Evolutionary conservation across 148 eudicot genomes (phyloP).

Genomic region (Rhododendron molle): DNA sequence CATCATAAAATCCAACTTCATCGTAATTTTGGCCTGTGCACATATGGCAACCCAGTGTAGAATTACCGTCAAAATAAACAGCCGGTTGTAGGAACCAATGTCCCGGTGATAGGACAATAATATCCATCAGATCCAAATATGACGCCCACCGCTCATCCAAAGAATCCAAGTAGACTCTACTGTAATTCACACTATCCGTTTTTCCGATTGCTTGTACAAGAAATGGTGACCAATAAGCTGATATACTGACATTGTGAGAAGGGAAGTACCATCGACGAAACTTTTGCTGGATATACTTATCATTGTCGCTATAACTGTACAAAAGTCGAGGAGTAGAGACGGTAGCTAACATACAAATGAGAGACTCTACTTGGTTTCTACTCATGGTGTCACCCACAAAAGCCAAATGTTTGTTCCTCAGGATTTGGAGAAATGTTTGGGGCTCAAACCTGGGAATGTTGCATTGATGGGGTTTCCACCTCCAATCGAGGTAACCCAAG

Average conservation of each 20-base stretch:
- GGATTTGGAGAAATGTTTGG: constrained; percentile 42
- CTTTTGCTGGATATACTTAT: constrained; percentile 21
- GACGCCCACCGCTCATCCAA: constrained; percentile 72
- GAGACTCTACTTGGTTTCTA: constrained; percentile 85
- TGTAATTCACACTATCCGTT: constrained; percentile 28
- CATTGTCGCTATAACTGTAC: constrained; percentile 59
- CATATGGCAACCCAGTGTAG: constrained; percentile 62
- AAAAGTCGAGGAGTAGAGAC: constrained; percentile 47
- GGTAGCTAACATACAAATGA: constrained; percentile 69
- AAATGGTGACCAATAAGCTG: constrained; percentile 89
- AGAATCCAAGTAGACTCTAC: constrained; percentile 54
- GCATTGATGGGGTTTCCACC: constrained; percentile 71
- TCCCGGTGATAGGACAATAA: constrained; percentile 73
- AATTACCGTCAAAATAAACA: constrained; percentile 47
- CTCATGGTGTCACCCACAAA: constrained; percentile 97
- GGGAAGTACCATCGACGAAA: constrained; percentile 70
- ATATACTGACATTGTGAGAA: constrained; percentile 54
- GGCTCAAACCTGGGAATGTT: constrained; percentile 69
- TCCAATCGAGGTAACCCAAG: constrained; percentile 66
- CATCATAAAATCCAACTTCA: constrained; percentile 66
- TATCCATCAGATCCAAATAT: constrained; percentile 59
- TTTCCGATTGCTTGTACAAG: constrained; percentile 75
- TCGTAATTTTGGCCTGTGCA: constrained; percentile 41
- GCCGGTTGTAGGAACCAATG: constrained; percentile 95
- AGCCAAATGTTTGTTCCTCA: constrained; percentile 63